These are phyloP conservation scores for Inga laurina DNA, from an alignment of 306 rosid species.

Conservation along the genomic window DNA sequence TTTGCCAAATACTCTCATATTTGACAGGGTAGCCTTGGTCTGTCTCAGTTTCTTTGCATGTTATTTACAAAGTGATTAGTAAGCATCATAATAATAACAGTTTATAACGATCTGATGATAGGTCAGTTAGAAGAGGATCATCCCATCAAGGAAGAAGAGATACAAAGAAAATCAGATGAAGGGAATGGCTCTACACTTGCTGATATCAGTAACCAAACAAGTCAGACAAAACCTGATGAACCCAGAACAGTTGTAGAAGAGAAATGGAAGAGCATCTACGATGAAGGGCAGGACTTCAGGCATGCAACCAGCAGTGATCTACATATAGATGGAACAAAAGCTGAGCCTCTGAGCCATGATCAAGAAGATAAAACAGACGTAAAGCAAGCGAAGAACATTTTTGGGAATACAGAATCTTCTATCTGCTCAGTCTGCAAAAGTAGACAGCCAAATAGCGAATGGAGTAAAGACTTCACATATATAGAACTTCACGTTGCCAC, in stretches of 20 bases:
- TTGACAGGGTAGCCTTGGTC: background rate
- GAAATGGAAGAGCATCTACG: conserved; percentile 6
- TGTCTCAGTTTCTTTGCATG: conserved; percentile 20
- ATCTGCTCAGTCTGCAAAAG: conserved; percentile 58
- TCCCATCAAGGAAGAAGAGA: conserved; percentile 19
- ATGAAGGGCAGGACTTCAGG: background rate
- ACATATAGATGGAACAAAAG: conserved; percentile 22
- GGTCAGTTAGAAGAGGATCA: conserved; percentile 27
- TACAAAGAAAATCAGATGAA: conserved; percentile 18
- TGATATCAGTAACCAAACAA: conserved; percentile 3
- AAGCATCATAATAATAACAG: conserved; percentile 4
- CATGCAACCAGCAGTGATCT: conserved; percentile 11
- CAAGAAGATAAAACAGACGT: conserved; percentile 25
- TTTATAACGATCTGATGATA: conserved; percentile 15
- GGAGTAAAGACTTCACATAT: conserved; percentile 60
- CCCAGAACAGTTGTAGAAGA: conserved; percentile 6
- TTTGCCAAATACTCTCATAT: background rate
- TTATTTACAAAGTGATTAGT: background rate
- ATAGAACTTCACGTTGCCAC: conserved; percentile 65
- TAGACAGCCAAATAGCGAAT: conserved; percentile 49
- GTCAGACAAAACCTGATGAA: conserved; percentile 15
- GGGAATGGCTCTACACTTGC: conserved; percentile 26
- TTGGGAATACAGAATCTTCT: conserved; percentile 27
- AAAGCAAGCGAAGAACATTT: conserved; percentile 13
- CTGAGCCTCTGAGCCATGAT: conserved; percentile 1